phyloP scores from a whole-genome alignment of 1,139 yeast genomes.

The Kluyveromyces sp. region DNA sequence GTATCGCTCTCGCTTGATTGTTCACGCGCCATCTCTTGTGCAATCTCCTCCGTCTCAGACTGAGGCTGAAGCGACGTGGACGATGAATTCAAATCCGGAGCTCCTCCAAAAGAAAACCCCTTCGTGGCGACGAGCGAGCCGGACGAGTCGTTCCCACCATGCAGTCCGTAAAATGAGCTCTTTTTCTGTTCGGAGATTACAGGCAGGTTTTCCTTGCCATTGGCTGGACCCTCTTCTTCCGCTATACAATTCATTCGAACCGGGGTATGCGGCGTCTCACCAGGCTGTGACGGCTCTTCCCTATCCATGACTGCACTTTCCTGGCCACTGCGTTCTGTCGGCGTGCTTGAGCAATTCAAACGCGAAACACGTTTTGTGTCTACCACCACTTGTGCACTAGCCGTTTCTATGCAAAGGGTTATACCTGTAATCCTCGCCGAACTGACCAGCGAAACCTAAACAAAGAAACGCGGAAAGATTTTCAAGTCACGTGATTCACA shows the following conservation, averaged over 20 bases:
- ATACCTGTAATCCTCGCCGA: too few relatives aligned
- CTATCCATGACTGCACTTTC: not conserved
- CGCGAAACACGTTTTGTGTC: not conserved
- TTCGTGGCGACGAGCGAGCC: conserved; percentile 31
- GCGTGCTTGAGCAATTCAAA: not conserved
- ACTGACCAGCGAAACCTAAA: too few relatives aligned
- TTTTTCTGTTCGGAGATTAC: conserved; percentile 5
- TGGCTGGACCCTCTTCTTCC: conserved; percentile 1
- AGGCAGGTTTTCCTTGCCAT: too few relatives aligned
- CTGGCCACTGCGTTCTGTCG: not conserved
- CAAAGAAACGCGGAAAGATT: too few relatives aligned
- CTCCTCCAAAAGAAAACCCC: conserved; percentile 29
- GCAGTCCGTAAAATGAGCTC: conserved; percentile 22
- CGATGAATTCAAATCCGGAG: not conserved
- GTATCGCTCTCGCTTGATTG: conserved; percentile 2
- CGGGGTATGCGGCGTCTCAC: conserved; percentile 4
- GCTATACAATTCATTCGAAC: conserved; percentile 5
- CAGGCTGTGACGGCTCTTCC: not conserved
- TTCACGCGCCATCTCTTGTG: not conserved
- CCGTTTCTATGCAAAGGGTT: too few relatives aligned
- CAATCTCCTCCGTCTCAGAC: conserved; percentile 2
- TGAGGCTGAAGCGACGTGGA: too few relatives aligned
- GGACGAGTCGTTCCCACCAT: conserved; percentile 29
- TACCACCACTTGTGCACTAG: too few relatives aligned
- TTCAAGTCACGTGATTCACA: too few relatives aligned